Base-by-base conservation (phyloP, 2,329 filamentous ascomycete species). In the Oidium heveae region DNA sequence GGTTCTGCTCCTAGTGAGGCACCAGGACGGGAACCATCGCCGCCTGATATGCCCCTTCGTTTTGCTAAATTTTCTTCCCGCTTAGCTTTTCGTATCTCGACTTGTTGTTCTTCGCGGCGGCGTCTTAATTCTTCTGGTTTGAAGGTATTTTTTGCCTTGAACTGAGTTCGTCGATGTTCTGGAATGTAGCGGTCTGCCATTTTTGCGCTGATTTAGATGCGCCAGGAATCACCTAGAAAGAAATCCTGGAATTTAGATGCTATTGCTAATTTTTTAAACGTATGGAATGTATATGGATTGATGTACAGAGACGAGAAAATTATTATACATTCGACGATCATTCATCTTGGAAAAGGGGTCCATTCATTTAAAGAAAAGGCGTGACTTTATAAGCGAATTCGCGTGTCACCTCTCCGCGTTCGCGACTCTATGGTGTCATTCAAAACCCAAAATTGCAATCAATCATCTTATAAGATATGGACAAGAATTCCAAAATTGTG, bases 171-270 rank as follows among this genome's bases (percentile, higher is more conserved):
- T 70, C 91, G 87, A 76, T 98, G 91, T 75, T 98, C 91, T 69
- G 91, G 91, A 67, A 98, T 98, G 75, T 95, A 98, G 66, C 91
- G 86, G 70, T 98, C 91, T 70, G 91, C 84, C 91, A 98, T 98
- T 54, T 46, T 63, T 64, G 61, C 57, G 60, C 58, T 58, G 39
- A 57, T 39, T 44, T 55, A 53, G 24, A 28, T 28, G 24, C 24
- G 24, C 24, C 24, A 28, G 3, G 3, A 3, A 6, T 28, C 3
- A 28, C 24, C 6, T 28, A 28, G 24, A 6, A 6, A 28, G 24
- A 28, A 28, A 28, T 28, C 24, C 24, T 28, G 3, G 6, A 28
- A 3, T 28, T 28, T 3, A 28, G 3, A 6, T 28, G 24, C 24
- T 28, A 28, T 28, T 28, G 24, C 3, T 28, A 28, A 28, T 28